Conservation (phyloP, 2,329 filamentous ascomycete genomes). For the Talaromyces rugulosus region DNA sequence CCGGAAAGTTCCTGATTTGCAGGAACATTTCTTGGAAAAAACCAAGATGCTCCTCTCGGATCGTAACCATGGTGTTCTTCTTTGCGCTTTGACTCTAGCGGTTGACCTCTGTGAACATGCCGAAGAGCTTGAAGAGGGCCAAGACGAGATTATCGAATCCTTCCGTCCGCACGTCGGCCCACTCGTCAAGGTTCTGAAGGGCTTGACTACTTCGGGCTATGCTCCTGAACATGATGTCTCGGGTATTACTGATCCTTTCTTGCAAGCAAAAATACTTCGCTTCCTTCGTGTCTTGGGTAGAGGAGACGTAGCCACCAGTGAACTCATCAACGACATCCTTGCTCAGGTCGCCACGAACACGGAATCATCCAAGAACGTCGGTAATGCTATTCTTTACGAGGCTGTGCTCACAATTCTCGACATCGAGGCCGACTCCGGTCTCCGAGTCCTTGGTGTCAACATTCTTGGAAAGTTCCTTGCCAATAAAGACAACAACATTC, state of each 20-base stretch:
- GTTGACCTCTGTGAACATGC: conserved; percentile 83
- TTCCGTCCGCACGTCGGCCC: conserved; percentile 82
- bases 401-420: conserved; percentile 95
- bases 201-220: conserved; percentile 90
- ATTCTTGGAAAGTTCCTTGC: conserved; percentile 96
- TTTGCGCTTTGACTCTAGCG: conserved; percentile 87
- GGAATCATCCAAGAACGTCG: conserved; percentile 96
- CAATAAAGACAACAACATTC: conserved; percentile 99
- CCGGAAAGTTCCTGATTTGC: conserved; percentile 92
- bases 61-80: conserved; percentile 89
- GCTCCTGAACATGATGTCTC: conserved; percentile 97
- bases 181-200: conserved; percentile 86
- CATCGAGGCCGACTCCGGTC: conserved; percentile 92
- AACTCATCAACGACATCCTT: conserved; percentile 97
- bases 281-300: conserved; percentile 80
- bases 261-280: conserved; percentile 93
- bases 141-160: conserved; percentile 83
- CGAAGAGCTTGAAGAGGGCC: conserved; percentile 87
- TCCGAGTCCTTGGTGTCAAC: conserved; percentile 93
- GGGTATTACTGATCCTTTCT: conserved; percentile 93
- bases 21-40: conserved; percentile 96
- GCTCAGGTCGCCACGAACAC: conserved; percentile 98
- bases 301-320: conserved; percentile 81
- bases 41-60: conserved; percentile 83
- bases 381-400: conserved; percentile 97